phyloP scores from a whole-genome alignment of 2,329 filamentous ascomycete genomes.

The Fusarium pilosicola region DNA sequence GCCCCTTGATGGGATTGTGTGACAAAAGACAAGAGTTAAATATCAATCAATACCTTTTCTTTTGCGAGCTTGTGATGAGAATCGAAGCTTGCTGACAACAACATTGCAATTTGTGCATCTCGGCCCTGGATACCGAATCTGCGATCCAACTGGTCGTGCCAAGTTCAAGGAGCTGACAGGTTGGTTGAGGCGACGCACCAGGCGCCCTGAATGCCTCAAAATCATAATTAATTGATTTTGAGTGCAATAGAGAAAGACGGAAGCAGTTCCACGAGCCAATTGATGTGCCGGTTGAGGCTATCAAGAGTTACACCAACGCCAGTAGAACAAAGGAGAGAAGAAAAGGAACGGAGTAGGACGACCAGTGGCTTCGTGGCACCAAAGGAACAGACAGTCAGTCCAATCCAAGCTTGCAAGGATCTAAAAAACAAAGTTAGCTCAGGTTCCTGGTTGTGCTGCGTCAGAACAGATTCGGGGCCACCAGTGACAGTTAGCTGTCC shows the following conservation, averaged over 20 bases:
- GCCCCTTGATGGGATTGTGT: background rate
- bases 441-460: constrained; percentile 13
- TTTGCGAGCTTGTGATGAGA: constrained; percentile 44
- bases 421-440: constrained; percentile 25
- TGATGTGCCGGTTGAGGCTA: constrained; percentile 15
- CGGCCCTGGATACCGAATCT: constrained; percentile 34
- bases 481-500: constrained; percentile 32
- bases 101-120: constrained; percentile 5
- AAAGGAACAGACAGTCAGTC: constrained; percentile 16
- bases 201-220: constrained; percentile 41
- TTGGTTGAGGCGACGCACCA: constrained; percentile 41
- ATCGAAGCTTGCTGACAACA: constrained; percentile 34
- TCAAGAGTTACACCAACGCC: constrained; percentile 13
- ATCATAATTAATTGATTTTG: constrained; percentile 33
- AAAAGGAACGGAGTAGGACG: constrained; percentile 13
- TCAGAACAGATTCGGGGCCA: constrained; percentile 16
- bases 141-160: constrained; percentile 27
- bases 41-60: constrained; percentile 44
- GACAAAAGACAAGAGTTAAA: background rate
- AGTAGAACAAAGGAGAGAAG: constrained; percentile 22
- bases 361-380: constrained; percentile 33
- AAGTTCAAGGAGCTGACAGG: constrained; percentile 27
- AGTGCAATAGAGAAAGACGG: background rate
- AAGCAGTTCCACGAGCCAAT: constrained; percentile 8
- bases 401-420: constrained; percentile 22